Evolutionary conservation across 2,329 filamentous ascomycete species (phyloP).

Genomic region (Alternaria triticimaculans): DNA sequence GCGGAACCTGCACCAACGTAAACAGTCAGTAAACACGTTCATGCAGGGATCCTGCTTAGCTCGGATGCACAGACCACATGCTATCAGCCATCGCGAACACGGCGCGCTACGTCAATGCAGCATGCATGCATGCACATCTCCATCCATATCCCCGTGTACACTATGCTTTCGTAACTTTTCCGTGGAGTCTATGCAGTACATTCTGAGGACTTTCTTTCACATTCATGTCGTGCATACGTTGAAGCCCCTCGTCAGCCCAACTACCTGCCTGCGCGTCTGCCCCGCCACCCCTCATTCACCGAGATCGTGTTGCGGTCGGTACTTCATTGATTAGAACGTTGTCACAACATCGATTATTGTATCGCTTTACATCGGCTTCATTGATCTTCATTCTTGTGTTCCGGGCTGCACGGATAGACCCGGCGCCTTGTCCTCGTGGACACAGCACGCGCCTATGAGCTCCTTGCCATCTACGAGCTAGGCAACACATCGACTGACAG

Average conservation of each 20-base stretch:
- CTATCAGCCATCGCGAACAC: constrained; percentile 2
- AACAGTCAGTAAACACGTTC: constrained; percentile 29
- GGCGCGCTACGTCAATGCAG: constrained; percentile 15
- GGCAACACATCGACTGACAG: constrained; percentile 13
- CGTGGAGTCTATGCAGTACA: too few relatives aligned
- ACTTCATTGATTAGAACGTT: background rate
- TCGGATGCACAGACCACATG: constrained; percentile 1
- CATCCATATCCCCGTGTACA: background rate
- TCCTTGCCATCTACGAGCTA: constrained; percentile 12
- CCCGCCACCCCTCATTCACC: constrained; percentile 23
- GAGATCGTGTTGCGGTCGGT: background rate
- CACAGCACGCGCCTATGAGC: constrained; percentile 27
- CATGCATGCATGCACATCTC: constrained; percentile 3
- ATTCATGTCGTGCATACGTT: too few relatives aligned
- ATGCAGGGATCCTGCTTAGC: constrained; percentile 4
- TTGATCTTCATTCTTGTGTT: background rate
- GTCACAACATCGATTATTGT: background rate
- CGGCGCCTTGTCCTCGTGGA: constrained; percentile 31
- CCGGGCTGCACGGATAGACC: background rate
- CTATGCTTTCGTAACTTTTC: too few relatives aligned
- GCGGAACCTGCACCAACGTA: constrained; percentile 20
- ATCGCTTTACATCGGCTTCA: background rate
- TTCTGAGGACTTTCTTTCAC: too few relatives aligned
- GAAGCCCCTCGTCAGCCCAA: background rate
- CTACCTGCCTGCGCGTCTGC: constrained; percentile 4